These are phyloP conservation scores for Centaurea solstitialis DNA, from an alignment of 129 eudicot species.

Conservation along the genomic window DNA sequence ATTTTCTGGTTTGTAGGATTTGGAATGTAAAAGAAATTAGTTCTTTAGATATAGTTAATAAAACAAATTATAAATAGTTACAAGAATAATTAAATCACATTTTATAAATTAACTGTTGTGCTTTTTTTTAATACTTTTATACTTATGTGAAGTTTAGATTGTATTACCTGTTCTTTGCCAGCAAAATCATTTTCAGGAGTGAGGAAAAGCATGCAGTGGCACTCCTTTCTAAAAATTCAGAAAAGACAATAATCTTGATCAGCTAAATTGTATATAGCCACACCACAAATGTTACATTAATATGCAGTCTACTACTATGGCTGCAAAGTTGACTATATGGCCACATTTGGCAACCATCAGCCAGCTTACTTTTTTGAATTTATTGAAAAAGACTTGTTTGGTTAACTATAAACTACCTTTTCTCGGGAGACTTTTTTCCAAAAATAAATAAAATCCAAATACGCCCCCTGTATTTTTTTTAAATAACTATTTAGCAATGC, in stretches of 20 bases:
- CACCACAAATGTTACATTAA: background rate
- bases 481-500: background rate
- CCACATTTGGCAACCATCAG: background rate
- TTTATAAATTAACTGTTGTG: too few species aligned
- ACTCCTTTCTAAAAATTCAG: constrained; percentile 50
- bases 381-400: background rate
- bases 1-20: background rate
- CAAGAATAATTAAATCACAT: too few species aligned
- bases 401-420: background rate
- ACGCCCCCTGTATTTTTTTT: background rate
- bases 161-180: constrained; percentile 68
- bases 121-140: too few species aligned
- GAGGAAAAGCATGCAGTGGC: constrained; percentile 86
- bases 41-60: too few species aligned
- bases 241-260: background rate
- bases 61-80: background rate
- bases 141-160: background rate
- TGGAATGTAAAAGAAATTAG: background rate
- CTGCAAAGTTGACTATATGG: background rate
- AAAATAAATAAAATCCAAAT: background rate
- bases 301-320: background rate
- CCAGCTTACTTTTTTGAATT: background rate
- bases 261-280: background rate
- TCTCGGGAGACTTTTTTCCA: background rate
- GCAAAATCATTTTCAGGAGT: constrained; percentile 78